Conservation (phyloP, 2,329 filamentous ascomycete genomes). For the Stemphylium vesicarium region DNA sequence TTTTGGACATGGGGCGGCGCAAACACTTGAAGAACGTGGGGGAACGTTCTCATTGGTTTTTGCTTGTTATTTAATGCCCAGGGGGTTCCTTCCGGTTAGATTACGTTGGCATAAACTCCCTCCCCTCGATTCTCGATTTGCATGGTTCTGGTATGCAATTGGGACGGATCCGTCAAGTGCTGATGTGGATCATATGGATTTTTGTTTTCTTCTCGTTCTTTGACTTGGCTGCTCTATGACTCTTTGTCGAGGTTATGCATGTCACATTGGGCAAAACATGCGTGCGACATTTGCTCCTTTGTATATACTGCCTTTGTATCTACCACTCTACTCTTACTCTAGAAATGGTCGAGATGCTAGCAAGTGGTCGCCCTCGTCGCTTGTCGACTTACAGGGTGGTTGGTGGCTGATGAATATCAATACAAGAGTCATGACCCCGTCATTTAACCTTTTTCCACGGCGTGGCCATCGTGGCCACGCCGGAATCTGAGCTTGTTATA, state of each 20-base stretch:
- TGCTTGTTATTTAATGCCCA: background rate
- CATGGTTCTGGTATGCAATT: constrained; percentile 26
- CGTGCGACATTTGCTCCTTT: background rate
- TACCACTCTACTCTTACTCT: background rate
- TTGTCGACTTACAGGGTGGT: no score
- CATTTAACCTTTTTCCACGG: no score
- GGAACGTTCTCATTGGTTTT: constrained; percentile 9
- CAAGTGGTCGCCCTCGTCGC: no score
- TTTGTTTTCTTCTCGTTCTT: constrained; percentile 1
- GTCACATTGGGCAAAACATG: background rate
- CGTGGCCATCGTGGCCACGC: no score
- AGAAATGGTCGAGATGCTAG: background rate
- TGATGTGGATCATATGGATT: constrained; percentile 45
- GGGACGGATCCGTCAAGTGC: constrained; percentile 51
- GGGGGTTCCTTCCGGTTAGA: constrained; percentile 3
- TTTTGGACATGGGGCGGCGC: background rate
- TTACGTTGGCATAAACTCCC: constrained; percentile 31
- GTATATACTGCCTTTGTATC: background rate
- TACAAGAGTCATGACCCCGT: no score
- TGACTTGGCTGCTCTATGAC: constrained; percentile 4
- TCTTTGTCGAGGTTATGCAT: background rate
- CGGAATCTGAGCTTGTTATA: no score
- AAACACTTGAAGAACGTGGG: background rate
- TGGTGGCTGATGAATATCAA: no score
- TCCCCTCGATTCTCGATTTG: constrained; percentile 14